These are phyloP conservation scores for Salicornia ramosissima DNA, from an alignment of 148 eudicot genomes.

Conservation along the genomic window DNA sequence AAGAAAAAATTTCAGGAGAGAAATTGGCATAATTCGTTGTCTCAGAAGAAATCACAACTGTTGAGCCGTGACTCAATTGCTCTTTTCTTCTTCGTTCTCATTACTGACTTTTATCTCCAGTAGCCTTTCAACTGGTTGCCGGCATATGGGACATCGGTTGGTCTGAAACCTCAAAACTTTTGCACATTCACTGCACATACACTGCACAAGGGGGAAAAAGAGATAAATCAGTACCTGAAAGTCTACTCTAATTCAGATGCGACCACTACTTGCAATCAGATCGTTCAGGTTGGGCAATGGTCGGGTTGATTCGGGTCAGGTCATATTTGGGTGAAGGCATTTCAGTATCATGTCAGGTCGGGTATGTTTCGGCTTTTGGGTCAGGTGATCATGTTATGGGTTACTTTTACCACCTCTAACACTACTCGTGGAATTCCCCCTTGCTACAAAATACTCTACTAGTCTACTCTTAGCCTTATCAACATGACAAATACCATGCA, in stretches of 20 bases:
- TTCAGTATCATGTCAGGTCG: no score
- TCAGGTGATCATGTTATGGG: no score
- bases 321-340: no score
- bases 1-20: neutral
- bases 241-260: neutral
- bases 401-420: no score
- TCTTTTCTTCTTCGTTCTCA: conserved; percentile 27
- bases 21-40: neutral
- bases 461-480: no score
- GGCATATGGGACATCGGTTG: conserved; percentile 93
- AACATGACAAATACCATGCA: no score
- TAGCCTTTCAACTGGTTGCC: conserved; percentile 94
- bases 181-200: conserved; percentile 98
- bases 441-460: no score
- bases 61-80: conserved; percentile 6
- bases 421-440: no score
- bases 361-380: no score
- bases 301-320: no score
- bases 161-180: conserved; percentile 92
- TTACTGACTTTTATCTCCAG: conserved; percentile 86
- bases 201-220: conserved; percentile 42
- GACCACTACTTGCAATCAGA: no score
- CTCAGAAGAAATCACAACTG: neutral
- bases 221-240: neutral
- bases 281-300: no score